Evolutionary conservation across 1,139 yeast species (phyloP).

Genomic region (Pichia sp.): DNA sequence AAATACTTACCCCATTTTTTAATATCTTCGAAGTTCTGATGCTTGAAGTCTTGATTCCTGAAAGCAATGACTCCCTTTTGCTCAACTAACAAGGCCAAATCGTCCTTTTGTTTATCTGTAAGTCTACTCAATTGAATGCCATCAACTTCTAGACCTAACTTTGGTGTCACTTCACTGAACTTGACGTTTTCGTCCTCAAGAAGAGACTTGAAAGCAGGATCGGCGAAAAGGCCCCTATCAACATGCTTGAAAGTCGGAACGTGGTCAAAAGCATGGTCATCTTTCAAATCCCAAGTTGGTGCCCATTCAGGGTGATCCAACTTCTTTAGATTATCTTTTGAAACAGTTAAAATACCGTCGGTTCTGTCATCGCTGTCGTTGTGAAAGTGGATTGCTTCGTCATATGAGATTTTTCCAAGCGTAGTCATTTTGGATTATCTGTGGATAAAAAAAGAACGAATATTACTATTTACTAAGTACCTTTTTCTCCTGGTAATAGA

Average conservation of each 20-base stretch:
- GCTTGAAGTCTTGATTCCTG: slow-evolving; percentile 55
- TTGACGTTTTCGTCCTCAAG: slow-evolving; percentile 32
- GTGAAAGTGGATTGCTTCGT: slow-evolving; percentile 10
- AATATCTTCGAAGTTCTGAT: slow-evolving; percentile 45
- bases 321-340: slow-evolving; percentile 10
- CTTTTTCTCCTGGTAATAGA: too few relatives aligned
- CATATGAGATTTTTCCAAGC: slow-evolving; percentile 5
- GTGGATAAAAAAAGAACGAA: too few relatives aligned
- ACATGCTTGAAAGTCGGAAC: slow-evolving; percentile 37
- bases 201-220: slow-evolving; percentile 41
- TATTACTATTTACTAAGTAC: too few relatives aligned
- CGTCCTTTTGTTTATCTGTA: slow-evolving; percentile 46
- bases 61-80: slow-evolving; percentile 61
- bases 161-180: slow-evolving; percentile 40
- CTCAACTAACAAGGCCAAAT: slow-evolving; percentile 57
- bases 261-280: slow-evolving; percentile 15
- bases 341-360: slow-evolving; percentile 13
- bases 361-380: slow-evolving; percentile 6
- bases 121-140: slow-evolving; percentile 53
- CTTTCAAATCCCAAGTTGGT: slow-evolving; percentile 41
- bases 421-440: slow-evolving; percentile 5
- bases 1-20: slow-evolving; percentile 49
- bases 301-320: slow-evolving; percentile 16
- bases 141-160: slow-evolving; percentile 52
- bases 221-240: slow-evolving; percentile 54